Evolutionary conservation across 768 basidiomycete genomes (phyloP).

Genomic region (Lentinula lateritia): DNA sequence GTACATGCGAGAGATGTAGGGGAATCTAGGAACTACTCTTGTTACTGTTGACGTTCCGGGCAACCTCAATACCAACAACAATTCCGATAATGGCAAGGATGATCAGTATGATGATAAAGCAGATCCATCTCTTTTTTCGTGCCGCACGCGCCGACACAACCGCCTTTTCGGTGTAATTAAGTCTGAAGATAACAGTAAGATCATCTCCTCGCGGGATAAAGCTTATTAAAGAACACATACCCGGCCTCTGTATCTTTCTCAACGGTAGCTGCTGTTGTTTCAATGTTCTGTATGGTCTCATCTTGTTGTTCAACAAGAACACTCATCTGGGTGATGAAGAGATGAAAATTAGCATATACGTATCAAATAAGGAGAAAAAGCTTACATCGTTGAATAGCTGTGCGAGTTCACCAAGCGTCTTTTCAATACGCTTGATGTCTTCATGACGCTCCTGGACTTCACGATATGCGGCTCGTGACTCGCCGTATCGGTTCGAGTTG

Average conservation of each 20-base stretch:
- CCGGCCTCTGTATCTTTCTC: constrained; percentile 84
- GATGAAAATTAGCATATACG: not conserved
- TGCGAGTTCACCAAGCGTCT: constrained; percentile 87
- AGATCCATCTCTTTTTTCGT: constrained; percentile 96
- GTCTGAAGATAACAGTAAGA: constrained; percentile 33
- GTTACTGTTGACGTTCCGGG: constrained; percentile 34
- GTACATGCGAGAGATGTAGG: not conserved
- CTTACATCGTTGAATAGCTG: constrained; percentile 93
- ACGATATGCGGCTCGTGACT: constrained; percentile 84
- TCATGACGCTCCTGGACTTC: constrained; percentile 98
- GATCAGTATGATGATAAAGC: constrained; percentile 71
- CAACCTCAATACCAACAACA: constrained; percentile 53
- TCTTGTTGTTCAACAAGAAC: constrained; percentile 94
- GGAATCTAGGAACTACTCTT: constrained; percentile 14
- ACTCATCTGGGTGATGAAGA: constrained; percentile 61
- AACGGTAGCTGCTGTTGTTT: constrained; percentile 66
- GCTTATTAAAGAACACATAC: constrained; percentile 35
- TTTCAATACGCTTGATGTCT: constrained; percentile 93
- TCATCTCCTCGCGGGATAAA: not conserved
- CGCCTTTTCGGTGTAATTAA: constrained; percentile 82
- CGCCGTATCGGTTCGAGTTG: constrained; percentile 87
- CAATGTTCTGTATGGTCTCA: constrained; percentile 78
- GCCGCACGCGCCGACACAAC: constrained; percentile 83
- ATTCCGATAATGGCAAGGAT: constrained; percentile 64
- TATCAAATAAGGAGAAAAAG: not conserved